These are phyloP conservation scores for Penicillium sclerotigenum DNA, from an alignment of 2,329 filamentous ascomycete genomes.

Conservation along the genomic window DNA sequence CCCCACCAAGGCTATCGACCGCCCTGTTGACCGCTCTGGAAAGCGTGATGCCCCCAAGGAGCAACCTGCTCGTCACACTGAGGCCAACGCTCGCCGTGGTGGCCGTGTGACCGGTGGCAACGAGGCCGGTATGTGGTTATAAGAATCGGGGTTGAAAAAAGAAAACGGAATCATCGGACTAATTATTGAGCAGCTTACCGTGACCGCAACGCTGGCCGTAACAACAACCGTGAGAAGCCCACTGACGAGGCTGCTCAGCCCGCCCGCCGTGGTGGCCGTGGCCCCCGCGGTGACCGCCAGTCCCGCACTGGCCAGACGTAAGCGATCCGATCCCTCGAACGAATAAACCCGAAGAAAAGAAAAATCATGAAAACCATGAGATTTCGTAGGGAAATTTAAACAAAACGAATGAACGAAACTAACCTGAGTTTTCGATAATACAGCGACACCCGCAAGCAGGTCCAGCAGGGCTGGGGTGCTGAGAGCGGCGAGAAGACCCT, in stretches of 20 bases:
- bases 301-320: constrained; percentile 60
- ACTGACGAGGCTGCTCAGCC: constrained; percentile 63
- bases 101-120: constrained; percentile 62
- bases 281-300: constrained; percentile 53
- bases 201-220: constrained; percentile 76
- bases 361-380: not conserved
- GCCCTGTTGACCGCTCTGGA: constrained; percentile 68
- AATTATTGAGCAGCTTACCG: constrained; percentile 67
- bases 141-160: too few relatives aligned
- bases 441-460: constrained; percentile 47
- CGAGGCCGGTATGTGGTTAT: constrained; percentile 73
- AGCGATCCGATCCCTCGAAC: constrained; percentile 31
- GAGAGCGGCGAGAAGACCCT: constrained; percentile 77
- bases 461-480: constrained; percentile 84
- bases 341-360: not conserved
- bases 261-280: constrained; percentile 48
- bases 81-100: constrained; percentile 45
- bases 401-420: constrained; percentile 13
- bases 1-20: constrained; percentile 86
- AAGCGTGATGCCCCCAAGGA: constrained; percentile 86
- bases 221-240: constrained; percentile 77
- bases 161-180: too few relatives aligned
- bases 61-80: constrained; percentile 51
- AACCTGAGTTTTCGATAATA: constrained; percentile 14
- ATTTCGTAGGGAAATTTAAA: not conserved